phyloP scores from a whole-genome alignment of 202 grass and related monocot genomes.

The Digitaria exilis region DNA sequence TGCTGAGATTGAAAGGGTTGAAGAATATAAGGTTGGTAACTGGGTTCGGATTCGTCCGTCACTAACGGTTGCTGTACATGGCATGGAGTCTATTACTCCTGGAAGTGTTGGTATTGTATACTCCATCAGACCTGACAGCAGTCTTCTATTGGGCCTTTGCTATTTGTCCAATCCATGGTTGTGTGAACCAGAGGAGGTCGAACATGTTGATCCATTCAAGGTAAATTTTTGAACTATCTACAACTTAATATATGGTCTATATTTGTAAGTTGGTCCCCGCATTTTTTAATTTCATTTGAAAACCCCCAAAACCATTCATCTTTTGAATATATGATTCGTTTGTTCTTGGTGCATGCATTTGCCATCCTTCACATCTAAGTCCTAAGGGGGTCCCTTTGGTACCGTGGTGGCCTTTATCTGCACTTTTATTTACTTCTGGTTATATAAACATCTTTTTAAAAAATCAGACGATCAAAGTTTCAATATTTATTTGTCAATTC shows the following conservation, averaged over 20 bases:
- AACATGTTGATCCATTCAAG: constrained; percentile 96
- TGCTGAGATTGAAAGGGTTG: constrained; percentile 98
- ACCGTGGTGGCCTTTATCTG: constrained; percentile 8
- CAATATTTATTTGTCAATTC: constrained; percentile 7
- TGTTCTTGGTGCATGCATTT: constrained; percentile 14
- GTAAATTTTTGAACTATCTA: constrained; percentile 49
- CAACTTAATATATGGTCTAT: constrained; percentile 22
- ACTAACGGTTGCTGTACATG: constrained; percentile 79
- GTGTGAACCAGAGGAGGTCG: constrained; percentile 98
- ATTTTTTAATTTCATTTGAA: neutral
- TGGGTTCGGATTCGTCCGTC: constrained; percentile 89
- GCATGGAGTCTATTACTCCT: constrained; percentile 91
- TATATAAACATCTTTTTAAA: constrained; percentile 15
- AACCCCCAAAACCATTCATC: neutral
- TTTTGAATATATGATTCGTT: constrained; percentile 26
- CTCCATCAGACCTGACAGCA: constrained; percentile 97
- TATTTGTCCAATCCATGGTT: constrained; percentile 91
- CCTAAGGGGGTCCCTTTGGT: neutral
- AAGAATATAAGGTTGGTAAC: constrained; percentile 95
- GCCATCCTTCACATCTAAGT: neutral
- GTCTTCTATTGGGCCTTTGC: constrained; percentile 90
- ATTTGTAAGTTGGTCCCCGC: neutral
- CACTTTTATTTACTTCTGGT: constrained; percentile 16
- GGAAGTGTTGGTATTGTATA: constrained; percentile 95
- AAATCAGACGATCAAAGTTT: neutral